Evolutionary conservation across 108 stramenopile species (phyloP), one percentile per base, ranked within the genome.

Genomic region (Skeletonema potamos): DNA sequence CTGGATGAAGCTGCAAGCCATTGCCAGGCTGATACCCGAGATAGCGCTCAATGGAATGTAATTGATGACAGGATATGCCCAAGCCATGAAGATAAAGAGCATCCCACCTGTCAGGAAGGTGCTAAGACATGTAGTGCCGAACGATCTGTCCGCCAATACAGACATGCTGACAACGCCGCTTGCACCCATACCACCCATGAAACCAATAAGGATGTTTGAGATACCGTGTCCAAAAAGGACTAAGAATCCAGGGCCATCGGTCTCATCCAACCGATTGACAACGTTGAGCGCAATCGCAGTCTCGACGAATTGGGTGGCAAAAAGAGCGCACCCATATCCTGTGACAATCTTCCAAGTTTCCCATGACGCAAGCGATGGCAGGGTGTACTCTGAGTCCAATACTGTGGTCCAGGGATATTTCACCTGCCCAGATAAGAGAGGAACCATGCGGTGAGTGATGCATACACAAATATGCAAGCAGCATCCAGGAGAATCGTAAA

Each of bases 101-200:
- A 65, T 20, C 17, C 51, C 29, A 17, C 81, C 81, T 33, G 72
- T 68, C 60, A 68, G 24, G 54, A 82, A 82, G 27, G 72, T 82
- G 32, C 66, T 68, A 7, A 82, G 72, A 36, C 76, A 73, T 15
- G 76, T 77, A 3, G 76, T 82, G 26, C 76, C 81, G 30, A 74
- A 76, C 10, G 81, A 67, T 56, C 76, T 76, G 43, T 82, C 76
- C 5, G 75, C 71, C 30, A 82, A 57, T 12, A 82, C 73, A 17
- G 55, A 67, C 70, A 72, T 55, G 33, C 33, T 77, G 15, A 82
- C 67, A 11, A 82, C 65, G 11, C 81, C 81, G 46, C 55, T 61
- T 32, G 76, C 71, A 15, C 81, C 81, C 76, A 82, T 82, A 15
- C 81, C 81, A 43, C 81, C 81, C 64, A 82, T 51, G 9, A 82